A percentile compares a stretch with the other conserved stretches of the same genome.
Conservation (phyloP, 129 eudicot genomes). For the Pulicaria dysenterica region DNA sequence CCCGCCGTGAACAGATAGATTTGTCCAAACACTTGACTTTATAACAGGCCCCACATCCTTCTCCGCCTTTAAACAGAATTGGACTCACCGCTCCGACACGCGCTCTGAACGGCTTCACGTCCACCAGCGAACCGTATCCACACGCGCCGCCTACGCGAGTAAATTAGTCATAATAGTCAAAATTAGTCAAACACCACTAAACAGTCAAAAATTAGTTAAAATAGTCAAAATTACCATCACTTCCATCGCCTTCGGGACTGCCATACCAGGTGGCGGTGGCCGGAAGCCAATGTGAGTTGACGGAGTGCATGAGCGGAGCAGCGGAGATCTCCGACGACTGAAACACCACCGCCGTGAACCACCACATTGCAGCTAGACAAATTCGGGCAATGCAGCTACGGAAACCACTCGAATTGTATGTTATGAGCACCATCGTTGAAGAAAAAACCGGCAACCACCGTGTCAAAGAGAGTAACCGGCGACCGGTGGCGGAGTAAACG, state of each 20-base stretch:
- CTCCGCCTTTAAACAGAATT: constrained; percentile 77
- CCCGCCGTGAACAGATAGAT: constrained; percentile 74
- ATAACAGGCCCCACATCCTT: constrained; percentile 97
- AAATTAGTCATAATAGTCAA: constrained; percentile 1
- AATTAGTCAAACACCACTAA: not conserved
- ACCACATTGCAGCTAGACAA: constrained; percentile 14
- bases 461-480: constrained; percentile 23
- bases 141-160: constrained; percentile 85
- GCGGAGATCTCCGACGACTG: constrained; percentile 30
- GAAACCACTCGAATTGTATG: constrained; percentile 14
- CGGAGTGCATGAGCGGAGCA: constrained; percentile 22
- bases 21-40: constrained; percentile 88
- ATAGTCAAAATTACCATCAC: constrained; percentile 54
- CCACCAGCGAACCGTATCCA: constrained; percentile 89
- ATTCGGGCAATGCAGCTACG: constrained; percentile 22
- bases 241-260: constrained; percentile 93
- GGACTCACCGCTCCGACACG: constrained; percentile 98
- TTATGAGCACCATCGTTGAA: constrained; percentile 11
- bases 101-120: constrained; percentile 89
- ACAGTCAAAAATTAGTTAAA: not conserved
- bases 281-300: constrained; percentile 71
- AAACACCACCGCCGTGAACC: constrained; percentile 16
- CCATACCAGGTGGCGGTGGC: constrained; percentile 99
- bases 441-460: constrained; percentile 25
- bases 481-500: constrained; percentile 49